Percentiles rank a stretch among this genome's conserved stretches.
Evolutionary conservation across 768 basidiomycete species (phyloP).

Genomic region (Leccinum boreale): DNA sequence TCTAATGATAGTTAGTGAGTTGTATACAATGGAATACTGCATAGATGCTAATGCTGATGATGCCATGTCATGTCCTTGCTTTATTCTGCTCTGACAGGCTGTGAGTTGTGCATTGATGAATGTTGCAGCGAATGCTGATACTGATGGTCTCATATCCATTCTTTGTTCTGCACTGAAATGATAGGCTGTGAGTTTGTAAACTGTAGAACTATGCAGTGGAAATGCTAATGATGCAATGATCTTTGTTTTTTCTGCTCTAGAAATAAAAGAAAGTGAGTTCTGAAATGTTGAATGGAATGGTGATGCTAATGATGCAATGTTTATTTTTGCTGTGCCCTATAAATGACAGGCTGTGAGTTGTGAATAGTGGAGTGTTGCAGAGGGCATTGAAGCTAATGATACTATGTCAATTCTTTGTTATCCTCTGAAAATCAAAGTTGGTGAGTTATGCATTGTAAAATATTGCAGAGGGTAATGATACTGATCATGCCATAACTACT

Average conservation of each 20-base stretch:
- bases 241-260: neutral
- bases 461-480: neutral
- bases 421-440: neutral
- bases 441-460: neutral
- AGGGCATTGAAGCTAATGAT: neutral
- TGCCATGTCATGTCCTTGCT: neutral
- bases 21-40: neutral
- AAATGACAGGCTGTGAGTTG: neutral
- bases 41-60: neutral
- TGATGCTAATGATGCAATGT: neutral
- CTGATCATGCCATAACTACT: neutral
- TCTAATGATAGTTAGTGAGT: neutral
- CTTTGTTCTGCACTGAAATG: neutral
- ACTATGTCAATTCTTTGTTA: neutral
- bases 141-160: neutral
- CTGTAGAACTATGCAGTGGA: neutral
- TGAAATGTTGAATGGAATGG: neutral
- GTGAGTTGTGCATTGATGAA: neutral
- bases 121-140: neutral
- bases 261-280: neutral
- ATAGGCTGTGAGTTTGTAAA: neutral
- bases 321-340: neutral
- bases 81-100: neutral
- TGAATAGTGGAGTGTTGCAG: neutral
- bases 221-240: neutral